Evolutionary conservation across 176 grass and related monocot species (phyloP).

Genomic region (Leersia perrieri): DNA sequence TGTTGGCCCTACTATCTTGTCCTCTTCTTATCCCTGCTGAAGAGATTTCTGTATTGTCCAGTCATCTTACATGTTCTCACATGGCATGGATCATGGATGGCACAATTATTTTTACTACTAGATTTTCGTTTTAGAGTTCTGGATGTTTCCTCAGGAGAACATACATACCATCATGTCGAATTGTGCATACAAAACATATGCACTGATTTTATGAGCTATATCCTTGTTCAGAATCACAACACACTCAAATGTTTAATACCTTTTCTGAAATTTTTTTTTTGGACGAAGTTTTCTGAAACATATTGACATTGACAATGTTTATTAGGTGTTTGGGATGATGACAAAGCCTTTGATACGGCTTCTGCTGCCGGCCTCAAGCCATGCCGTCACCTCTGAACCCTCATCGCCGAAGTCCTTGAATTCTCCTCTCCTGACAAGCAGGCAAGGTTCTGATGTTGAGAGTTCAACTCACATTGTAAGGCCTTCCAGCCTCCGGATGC

Average conservation of each 20-base stretch:
- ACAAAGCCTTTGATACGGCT: conserved; percentile 85
- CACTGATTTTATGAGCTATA: not conserved
- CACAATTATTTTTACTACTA: not conserved
- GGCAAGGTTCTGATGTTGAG: conserved; percentile 60
- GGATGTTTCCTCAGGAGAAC: not conserved
- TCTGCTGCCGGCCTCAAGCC: conserved; percentile 44
- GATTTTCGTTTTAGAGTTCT: not conserved
- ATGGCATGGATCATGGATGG: not conserved
- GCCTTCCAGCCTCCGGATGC: conserved; percentile 87
- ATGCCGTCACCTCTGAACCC: conserved; percentile 48
- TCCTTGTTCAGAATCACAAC: not conserved
- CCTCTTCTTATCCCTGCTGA: conserved; percentile 2
- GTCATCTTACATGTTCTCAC: not conserved
- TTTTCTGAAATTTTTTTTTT: no score
- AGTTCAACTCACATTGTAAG: conserved; percentile 34
- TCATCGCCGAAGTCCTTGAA: conserved; percentile 64
- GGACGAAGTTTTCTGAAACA: conserved; percentile 11
- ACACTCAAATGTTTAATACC: not conserved
- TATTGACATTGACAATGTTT: conserved; percentile 17
- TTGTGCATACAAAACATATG: not conserved
- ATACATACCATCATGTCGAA: not conserved
- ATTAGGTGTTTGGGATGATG: conserved; percentile 89
- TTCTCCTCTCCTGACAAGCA: conserved; percentile 54
- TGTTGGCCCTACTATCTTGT: not conserved
- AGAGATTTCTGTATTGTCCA: not conserved